These are phyloP conservation scores for Ceraceosorus bombacis DNA, from an alignment of 1,284 basidiomycete species.

Conservation along the genomic window DNA sequence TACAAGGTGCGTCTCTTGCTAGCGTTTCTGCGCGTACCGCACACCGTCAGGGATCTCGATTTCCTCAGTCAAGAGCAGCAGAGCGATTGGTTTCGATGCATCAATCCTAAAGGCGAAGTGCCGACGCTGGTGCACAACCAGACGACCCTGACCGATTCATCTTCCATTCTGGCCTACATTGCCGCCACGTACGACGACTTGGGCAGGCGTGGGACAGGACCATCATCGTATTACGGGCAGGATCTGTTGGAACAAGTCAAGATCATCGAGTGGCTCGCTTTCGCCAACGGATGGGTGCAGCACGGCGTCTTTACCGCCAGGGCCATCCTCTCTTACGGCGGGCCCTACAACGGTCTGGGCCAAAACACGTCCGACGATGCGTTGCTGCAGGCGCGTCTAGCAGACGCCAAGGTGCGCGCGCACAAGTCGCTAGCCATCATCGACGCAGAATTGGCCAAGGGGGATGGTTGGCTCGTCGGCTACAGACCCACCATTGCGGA, in stretches of 20 bases:
- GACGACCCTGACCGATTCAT: not conserved
- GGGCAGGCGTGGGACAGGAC: not conserved
- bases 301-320: slow-evolving; percentile 10
- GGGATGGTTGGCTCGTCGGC: slow-evolving; percentile 3
- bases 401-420: slow-evolving; percentile 5
- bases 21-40: not conserved
- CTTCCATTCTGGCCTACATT: slow-evolving; percentile 6
- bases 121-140: not conserved
- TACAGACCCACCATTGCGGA: slow-evolving; percentile 7
- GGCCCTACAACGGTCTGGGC: slow-evolving; percentile 8
- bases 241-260: slow-evolving; percentile 6
- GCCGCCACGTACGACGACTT: not conserved
- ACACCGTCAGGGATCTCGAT: not conserved
- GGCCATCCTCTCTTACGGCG: slow-evolving; percentile 9
- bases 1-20: slow-evolving; percentile 6
- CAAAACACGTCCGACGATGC: slow-evolving; percentile 6
- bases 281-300: slow-evolving; percentile 9
- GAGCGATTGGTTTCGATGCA: not conserved
- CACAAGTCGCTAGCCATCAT: slow-evolving; percentile 6
- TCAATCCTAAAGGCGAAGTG: slow-evolving; percentile 4
- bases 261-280: slow-evolving; percentile 10
- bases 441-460: slow-evolving; percentile 2
- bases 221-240: slow-evolving; percentile 1
- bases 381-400: not conserved
- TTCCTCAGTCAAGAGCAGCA: slow-evolving; percentile 5